Evolutionary conservation across 352 stramenopile genomes (phyloP).

Genomic region (Pythium folliculosum): DNA sequence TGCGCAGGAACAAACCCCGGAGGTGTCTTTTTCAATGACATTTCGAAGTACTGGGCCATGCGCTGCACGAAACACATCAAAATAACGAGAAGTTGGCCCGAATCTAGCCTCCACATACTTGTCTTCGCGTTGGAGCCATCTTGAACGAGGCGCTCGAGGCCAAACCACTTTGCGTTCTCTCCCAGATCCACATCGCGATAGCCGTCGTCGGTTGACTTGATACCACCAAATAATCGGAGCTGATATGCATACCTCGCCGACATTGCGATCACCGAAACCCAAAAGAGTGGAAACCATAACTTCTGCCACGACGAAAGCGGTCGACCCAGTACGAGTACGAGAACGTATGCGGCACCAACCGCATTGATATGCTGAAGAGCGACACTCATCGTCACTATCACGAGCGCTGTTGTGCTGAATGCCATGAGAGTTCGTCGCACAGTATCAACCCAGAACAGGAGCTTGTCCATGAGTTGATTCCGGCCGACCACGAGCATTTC

Average conservation of each 20-base stretch:
- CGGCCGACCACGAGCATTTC: conserved; percentile 62
- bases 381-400: conserved; percentile 71
- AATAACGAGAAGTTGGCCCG: conserved; percentile 65
- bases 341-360: conserved; percentile 65
- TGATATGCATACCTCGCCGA: conserved; percentile 72
- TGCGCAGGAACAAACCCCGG: neutral
- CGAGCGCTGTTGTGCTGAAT: conserved; percentile 66
- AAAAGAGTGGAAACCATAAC: conserved; percentile 81
- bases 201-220: conserved; percentile 18
- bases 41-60: conserved; percentile 69
- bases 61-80: conserved; percentile 76
- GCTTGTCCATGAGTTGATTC: conserved; percentile 49
- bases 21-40: conserved; percentile 5
- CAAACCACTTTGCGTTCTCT: conserved; percentile 28
- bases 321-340: conserved; percentile 57
- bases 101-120: conserved; percentile 54
- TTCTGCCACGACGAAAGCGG: conserved; percentile 63
- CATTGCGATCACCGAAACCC: conserved; percentile 62
- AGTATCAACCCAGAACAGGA: conserved; percentile 60
- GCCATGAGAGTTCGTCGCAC: conserved; percentile 66
- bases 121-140: conserved; percentile 26
- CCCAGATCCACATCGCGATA: conserved; percentile 16
- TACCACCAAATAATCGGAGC: conserved; percentile 21
- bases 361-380: conserved; percentile 66
- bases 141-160: conserved; percentile 50